These are phyloP conservation scores for Colletotrichum noveboracense DNA, from an alignment of 2,329 filamentous ascomycete species.

Conservation along the genomic window DNA sequence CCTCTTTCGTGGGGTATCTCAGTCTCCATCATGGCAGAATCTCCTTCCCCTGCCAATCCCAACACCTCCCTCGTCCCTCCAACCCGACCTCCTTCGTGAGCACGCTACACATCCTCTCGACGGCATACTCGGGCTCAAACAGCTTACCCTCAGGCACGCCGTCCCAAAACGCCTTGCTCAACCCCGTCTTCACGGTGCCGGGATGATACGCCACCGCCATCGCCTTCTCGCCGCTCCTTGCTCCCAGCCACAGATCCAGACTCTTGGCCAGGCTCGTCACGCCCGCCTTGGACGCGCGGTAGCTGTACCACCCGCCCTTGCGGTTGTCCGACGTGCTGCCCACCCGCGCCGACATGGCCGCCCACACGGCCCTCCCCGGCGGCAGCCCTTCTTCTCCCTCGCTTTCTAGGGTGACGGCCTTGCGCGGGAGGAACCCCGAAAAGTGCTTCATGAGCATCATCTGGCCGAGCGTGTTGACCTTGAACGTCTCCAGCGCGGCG, in stretches of 20 bases:
- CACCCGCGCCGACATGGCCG: conserved; percentile 80
- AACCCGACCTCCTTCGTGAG: conserved; percentile 51
- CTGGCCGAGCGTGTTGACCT: conserved; percentile 76
- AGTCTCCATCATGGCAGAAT: conserved; percentile 51
- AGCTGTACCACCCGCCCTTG: conserved; percentile 82
- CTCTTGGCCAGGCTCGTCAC: conserved; percentile 75
- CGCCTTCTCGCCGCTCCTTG: conserved; percentile 64
- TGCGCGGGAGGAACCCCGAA: conserved; percentile 68
- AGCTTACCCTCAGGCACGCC: conserved; percentile 66
- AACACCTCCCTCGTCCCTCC: conserved; percentile 65
- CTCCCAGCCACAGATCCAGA: conserved; percentile 70
- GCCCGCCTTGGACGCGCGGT: conserved; percentile 77
- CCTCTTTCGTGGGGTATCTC: too few relatives aligned
- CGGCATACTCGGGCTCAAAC: conserved; percentile 71
- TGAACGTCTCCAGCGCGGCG: conserved; percentile 70
- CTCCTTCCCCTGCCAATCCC: conserved; percentile 73
- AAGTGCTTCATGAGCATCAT: conserved; percentile 82
- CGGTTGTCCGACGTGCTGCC: conserved; percentile 76
- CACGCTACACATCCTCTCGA: conserved; percentile 67
- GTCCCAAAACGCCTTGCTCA: conserved; percentile 76
- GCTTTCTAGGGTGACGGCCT: conserved; percentile 43
- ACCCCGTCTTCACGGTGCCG: conserved; percentile 78
- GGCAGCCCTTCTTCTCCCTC: neutral
- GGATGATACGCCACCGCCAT: conserved; percentile 77
- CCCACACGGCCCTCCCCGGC: conserved; percentile 64